These are phyloP conservation scores for Pleurotus citrinopileatus DNA, from an alignment of 768 basidiomycete species.

Conservation along the genomic window DNA sequence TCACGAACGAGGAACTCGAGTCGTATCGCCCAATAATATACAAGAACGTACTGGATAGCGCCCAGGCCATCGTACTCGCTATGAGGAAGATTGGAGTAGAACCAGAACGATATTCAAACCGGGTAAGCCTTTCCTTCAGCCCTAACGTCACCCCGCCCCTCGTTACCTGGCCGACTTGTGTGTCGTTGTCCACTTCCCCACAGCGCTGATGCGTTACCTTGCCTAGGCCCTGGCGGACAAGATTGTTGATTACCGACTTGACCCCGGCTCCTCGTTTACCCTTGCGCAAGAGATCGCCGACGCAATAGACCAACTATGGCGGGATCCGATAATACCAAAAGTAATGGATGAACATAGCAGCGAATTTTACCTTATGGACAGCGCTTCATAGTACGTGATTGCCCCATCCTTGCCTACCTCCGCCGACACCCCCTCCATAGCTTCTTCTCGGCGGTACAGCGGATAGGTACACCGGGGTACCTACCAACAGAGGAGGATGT, in stretches of 20 bases:
- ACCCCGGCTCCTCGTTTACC: slow-evolving; percentile 36
- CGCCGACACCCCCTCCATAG: slow-evolving; percentile 30
- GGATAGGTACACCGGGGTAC: slow-evolving; percentile 81
- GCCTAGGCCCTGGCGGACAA: slow-evolving; percentile 47
- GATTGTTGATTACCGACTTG: slow-evolving; percentile 58
- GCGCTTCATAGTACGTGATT: slow-evolving; percentile 75
- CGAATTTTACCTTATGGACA: slow-evolving; percentile 94
- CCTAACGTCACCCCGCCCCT: no score
- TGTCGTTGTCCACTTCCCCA: no score
- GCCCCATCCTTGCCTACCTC: background rate
- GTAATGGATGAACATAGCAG: slow-evolving; percentile 55
- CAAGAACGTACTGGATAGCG: slow-evolving; percentile 85
- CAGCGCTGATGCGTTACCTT: slow-evolving; percentile 2
- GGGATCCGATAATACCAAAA: slow-evolving; percentile 59
- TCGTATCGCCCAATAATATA: slow-evolving; percentile 78
- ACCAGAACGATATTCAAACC: slow-evolving; percentile 63
- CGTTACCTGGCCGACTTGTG: no score
- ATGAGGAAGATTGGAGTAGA: slow-evolving; percentile 86
- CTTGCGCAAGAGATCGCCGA: slow-evolving; percentile 66
- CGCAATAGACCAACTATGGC: slow-evolving; percentile 68
- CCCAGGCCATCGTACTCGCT: slow-evolving; percentile 79
- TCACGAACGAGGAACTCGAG: slow-evolving; percentile 72
- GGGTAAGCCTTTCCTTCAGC: slow-evolving; percentile 31
- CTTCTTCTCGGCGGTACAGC: slow-evolving; percentile 83
- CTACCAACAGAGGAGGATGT: slow-evolving; percentile 86